phyloP scores from a whole-genome alignment of 495 filamentous ascomycete genomes.

The Niebla homalea region DNA sequence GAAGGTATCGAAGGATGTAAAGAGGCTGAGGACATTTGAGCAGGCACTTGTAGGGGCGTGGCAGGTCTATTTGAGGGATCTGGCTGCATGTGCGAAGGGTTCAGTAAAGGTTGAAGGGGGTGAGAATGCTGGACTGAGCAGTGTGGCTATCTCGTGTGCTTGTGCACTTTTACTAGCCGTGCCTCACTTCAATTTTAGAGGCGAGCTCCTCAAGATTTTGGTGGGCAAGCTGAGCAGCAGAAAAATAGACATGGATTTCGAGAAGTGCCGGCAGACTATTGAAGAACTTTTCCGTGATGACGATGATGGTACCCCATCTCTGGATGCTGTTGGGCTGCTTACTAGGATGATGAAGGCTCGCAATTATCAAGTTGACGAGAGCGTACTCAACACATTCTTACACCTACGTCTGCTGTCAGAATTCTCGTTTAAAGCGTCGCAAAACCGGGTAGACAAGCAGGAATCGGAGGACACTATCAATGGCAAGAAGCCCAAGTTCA shows the following conservation, averaged over 20 bases:
- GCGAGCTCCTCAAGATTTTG: constrained; percentile 73
- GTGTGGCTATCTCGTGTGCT: constrained; percentile 71
- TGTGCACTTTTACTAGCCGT: constrained; percentile 64
- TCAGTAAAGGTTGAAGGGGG: constrained; percentile 19
- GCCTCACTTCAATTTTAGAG: constrained; percentile 92
- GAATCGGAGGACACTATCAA: constrained; percentile 21
- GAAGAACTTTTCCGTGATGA: constrained; percentile 76
- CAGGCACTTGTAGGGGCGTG: constrained; percentile 71
- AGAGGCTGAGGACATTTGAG: constrained; percentile 66
- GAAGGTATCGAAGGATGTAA: constrained; percentile 86
- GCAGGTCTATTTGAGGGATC: constrained; percentile 63
- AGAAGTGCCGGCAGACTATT: constrained; percentile 66
- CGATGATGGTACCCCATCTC: constrained; percentile 72
- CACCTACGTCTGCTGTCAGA: constrained; percentile 79
- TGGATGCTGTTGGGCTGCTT: constrained; percentile 73
- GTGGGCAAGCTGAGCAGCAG: constrained; percentile 64
- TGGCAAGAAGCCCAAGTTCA: constrained; percentile 56
- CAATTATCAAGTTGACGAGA: constrained; percentile 69
- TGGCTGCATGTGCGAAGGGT: constrained; percentile 46
- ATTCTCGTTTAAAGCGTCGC: constrained; percentile 69
- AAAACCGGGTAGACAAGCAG: constrained; percentile 50
- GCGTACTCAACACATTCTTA: constrained; percentile 79
- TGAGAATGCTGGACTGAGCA: constrained; percentile 36
- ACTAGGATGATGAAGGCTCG: constrained; percentile 88
- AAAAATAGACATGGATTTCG: constrained; percentile 54